These are phyloP conservation scores for Diaporthe batatas DNA, from an alignment of 2,329 filamentous ascomycete genomes.

Conservation along the genomic window DNA sequence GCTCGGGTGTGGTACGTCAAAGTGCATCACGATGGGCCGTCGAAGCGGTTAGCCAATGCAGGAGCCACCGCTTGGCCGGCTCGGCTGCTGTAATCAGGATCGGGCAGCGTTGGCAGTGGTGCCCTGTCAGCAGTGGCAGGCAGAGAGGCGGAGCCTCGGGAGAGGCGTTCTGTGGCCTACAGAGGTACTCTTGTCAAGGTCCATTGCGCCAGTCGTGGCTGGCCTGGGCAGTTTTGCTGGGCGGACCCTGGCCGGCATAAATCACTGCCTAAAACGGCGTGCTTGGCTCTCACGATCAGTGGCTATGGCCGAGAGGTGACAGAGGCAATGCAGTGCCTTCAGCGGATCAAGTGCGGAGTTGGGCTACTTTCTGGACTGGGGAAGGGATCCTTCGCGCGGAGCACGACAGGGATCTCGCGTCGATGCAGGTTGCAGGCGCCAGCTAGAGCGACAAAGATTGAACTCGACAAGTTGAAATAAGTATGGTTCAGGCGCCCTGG, in stretches of 20 bases:
- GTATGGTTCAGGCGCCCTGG: constrained; percentile 3
- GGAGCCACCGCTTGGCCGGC: constrained; percentile 24
- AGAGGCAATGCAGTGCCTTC: constrained; percentile 6
- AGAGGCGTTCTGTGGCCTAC: neutral
- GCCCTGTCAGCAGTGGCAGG: no score
- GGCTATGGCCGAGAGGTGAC: neutral
- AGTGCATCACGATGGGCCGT: neutral
- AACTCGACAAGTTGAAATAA: constrained; percentile 19
- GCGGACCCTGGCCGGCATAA: neutral
- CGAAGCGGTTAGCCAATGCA: neutral
- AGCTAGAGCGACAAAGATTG: neutral
- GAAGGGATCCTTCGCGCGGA: constrained; percentile 3
- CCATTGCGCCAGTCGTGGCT: neutral
- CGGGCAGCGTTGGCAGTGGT: neutral
- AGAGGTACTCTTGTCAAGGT: neutral
- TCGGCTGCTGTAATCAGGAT: neutral
- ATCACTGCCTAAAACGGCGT: constrained; percentile 17
- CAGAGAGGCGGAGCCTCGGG: no score
- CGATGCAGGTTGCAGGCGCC: neutral
- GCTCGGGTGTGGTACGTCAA: neutral
- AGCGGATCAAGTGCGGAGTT: constrained; percentile 3
- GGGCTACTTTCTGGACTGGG: neutral
- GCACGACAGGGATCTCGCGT: constrained; percentile 1
- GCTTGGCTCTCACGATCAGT: constrained; percentile 10
- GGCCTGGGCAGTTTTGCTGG: neutral